These are phyloP conservation scores for Lagerstroemia speciosa DNA, from an alignment of 345 rosid genomes.

Conservation along the genomic window DNA sequence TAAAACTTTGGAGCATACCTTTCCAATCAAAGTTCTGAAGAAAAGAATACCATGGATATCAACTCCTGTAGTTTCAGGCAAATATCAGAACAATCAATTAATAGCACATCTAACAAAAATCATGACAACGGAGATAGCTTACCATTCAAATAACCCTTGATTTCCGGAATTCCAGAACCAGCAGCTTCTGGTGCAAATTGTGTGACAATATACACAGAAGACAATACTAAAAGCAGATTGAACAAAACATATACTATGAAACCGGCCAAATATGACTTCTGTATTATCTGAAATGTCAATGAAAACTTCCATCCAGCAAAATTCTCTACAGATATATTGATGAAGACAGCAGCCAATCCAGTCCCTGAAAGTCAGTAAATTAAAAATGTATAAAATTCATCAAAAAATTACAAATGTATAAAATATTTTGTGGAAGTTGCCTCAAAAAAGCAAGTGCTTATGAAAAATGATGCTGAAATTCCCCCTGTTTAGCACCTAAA, in stretches of 20 bases:
- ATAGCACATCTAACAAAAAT: not conserved
- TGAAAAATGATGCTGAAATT: not conserved
- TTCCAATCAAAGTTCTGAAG: slow-evolving; percentile 90
- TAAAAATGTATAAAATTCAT: not conserved
- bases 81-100: slow-evolving; percentile 3
- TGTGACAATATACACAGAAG: slow-evolving; percentile 80
- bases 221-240: slow-evolving; percentile 73
- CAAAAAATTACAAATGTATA: too few species aligned
- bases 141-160: slow-evolving; percentile 97
- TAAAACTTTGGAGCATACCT: slow-evolving; percentile 39
- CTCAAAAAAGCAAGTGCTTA: not conserved
- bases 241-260: slow-evolving; percentile 62
- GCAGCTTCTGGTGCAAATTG: slow-evolving; percentile 96
- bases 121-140: slow-evolving; percentile 5
- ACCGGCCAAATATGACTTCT: slow-evolving; percentile 78
- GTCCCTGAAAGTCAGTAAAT: slow-evolving; percentile 50
- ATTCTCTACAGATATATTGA: slow-evolving; percentile 86
- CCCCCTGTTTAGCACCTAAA: not conserved
- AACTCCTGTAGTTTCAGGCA: slow-evolving; percentile 41
- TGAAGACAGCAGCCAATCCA: slow-evolving; percentile 87
- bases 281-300: slow-evolving; percentile 66
- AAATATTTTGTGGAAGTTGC: not conserved
- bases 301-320: slow-evolving; percentile 93
- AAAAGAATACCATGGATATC: slow-evolving; percentile 85
- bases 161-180: slow-evolving; percentile 98